These are phyloP conservation scores for Magnaporthiopsis rhizophila DNA, from an alignment of 2,329 filamentous ascomycete species.

Conservation along the genomic window DNA sequence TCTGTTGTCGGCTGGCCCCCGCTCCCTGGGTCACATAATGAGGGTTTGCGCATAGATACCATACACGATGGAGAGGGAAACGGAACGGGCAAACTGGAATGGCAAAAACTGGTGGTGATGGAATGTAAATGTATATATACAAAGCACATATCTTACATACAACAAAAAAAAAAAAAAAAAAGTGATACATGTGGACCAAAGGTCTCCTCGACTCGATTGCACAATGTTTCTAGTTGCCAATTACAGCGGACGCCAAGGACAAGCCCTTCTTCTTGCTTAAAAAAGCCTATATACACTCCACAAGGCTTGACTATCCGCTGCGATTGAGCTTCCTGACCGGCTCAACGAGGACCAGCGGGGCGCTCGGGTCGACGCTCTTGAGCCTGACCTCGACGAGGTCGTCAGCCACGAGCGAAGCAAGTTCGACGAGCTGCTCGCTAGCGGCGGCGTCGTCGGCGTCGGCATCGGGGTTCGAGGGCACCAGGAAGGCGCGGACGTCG, in stretches of 20 bases:
- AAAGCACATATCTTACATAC: neutral
- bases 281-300: neutral
- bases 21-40: neutral
- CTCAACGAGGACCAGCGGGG: constrained; percentile 36
- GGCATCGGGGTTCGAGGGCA: constrained; percentile 26
- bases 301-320: neutral
- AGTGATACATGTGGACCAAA: neutral
- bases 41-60: neutral
- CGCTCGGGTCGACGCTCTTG: constrained; percentile 42
- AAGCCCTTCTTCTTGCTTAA: neutral
- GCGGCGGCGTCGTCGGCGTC: constrained; percentile 14
- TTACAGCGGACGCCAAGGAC: too few species aligned
- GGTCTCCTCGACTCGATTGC: neutral
- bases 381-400: constrained; percentile 47
- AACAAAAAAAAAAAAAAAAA: neutral
- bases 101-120: neutral
- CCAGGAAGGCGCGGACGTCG: constrained; percentile 33
- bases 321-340: constrained; percentile 21
- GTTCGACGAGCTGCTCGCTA: constrained; percentile 12
- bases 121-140: neutral
- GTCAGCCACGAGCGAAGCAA: constrained; percentile 30
- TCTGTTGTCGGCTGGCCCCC: neutral
- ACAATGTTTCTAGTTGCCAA: too few species aligned
- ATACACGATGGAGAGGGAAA: neutral
- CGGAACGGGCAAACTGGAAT: neutral